Conservation (phyloP, 2,329 filamentous ascomycete genomes). For the Pestalotiopsis sp. region DNA sequence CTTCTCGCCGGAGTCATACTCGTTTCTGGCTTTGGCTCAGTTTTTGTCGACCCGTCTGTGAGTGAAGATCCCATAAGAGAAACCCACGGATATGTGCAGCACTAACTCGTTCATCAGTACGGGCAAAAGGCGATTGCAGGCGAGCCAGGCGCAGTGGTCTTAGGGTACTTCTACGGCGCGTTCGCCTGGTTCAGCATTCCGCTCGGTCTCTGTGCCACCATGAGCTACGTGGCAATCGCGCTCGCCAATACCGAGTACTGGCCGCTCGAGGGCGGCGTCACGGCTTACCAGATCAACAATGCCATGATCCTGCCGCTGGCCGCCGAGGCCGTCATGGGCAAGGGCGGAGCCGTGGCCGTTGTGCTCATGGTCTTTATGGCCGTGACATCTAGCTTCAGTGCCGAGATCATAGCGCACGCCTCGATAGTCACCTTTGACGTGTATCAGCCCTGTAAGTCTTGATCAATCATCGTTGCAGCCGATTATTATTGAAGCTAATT, state of each 20-base stretch:
- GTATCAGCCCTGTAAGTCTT: conserved; percentile 57
- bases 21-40: conserved; percentile 65
- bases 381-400: conserved; percentile 68
- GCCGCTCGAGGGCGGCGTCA: conserved; percentile 59
- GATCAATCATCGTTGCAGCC: background rate
- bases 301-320: conserved; percentile 69
- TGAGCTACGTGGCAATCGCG: conserved; percentile 67
- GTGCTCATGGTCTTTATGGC: conserved; percentile 73
- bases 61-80: background rate
- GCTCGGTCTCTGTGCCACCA: conserved; percentile 69
- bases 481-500: background rate
- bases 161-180: conserved; percentile 70
- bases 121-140: conserved; percentile 75
- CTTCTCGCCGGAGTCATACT: conserved; percentile 75
- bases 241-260: conserved; percentile 62
- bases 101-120: conserved; percentile 42
- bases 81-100: no score
- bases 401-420: conserved; percentile 71
- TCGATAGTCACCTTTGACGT: conserved; percentile 73
- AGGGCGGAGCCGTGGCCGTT: conserved; percentile 66
- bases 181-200: conserved; percentile 74
- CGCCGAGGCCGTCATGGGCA: conserved; percentile 66
- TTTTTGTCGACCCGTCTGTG: conserved; percentile 63
- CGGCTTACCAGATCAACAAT: conserved; percentile 61
- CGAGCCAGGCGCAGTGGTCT: conserved; percentile 66